A percentile compares a stretch with the other conserved stretches of the same genome.
phyloP scores from a whole-genome alignment of 768 basidiomycete species.

The Termitomyces eurrhizus region DNA sequence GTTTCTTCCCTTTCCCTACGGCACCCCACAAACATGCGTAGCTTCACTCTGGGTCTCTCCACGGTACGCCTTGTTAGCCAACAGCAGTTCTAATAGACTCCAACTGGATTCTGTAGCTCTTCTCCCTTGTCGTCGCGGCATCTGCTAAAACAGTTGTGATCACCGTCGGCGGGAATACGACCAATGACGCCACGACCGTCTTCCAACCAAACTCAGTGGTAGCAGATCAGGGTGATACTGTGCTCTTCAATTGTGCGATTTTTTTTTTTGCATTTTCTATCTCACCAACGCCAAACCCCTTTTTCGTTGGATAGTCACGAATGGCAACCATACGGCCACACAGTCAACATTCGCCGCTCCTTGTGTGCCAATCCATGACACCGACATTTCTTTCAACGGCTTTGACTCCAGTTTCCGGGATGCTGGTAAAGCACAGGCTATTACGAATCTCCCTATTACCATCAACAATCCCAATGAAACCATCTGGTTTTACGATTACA shows the following conservation, averaged over 20 bases:
- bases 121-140: not conserved
- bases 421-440: slow-evolving; percentile 41
- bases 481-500: slow-evolving; percentile 59
- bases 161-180: slow-evolving; percentile 43
- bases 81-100: not conserved
- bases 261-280: not conserved
- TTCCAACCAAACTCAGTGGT: slow-evolving; percentile 44
- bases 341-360: slow-evolving; percentile 54
- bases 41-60: slow-evolving; percentile 4
- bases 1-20: not conserved
- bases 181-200: slow-evolving; percentile 36
- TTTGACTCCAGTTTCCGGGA: slow-evolving; percentile 53
- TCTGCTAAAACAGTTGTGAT: slow-evolving; percentile 39
- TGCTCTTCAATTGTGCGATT: slow-evolving; percentile 53
- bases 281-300: not conserved
- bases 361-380: slow-evolving; percentile 47
- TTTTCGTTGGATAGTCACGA: slow-evolving; percentile 35
- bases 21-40: slow-evolving; percentile 1
- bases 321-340: slow-evolving; percentile 50
- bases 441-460: slow-evolving; percentile 42
- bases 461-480: slow-evolving; percentile 41
- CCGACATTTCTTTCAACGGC: slow-evolving; percentile 49
- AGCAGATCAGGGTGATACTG: slow-evolving; percentile 43
- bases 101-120: not conserved
- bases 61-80: not conserved